Base-by-base conservation (phyloP, 345 rosid genomes). In the Diplotaxis tenuifolia region DNA sequence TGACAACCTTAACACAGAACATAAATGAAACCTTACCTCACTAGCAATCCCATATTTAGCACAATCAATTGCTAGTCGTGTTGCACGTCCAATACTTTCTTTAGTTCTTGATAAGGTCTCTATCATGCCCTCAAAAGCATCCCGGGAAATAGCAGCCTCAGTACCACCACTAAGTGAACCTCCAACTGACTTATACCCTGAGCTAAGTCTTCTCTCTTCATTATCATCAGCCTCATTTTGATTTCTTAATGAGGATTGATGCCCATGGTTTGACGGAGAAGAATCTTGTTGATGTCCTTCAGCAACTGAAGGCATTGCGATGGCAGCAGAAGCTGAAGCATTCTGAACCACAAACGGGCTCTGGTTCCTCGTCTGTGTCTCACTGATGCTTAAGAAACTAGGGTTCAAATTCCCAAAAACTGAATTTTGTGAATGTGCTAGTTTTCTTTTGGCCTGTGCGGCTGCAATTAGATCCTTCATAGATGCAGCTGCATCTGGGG, bases 51-150 rank as follows among this genome's bases (percentile, higher is more conserved):
- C 98, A 72, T 86, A 87, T 83, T 92, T 96, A 72, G 98, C 97
- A 86, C 99, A 96, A 69, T 96, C 99, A 64, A 96, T 86, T 50
- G 98, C 99, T 79, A 86, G 97, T 65, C 99, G 97, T 18, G 98
- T 92, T 42, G 98, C 98, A 65, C 98, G 98, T 61, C 98, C 99
- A 3, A 96, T 92, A 77, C 98, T 96, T 74, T 96, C 99, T 80
- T 87, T 92, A 20, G 99, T 92, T 85, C 99, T 89, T 14, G 98
- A 96, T 62, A 96, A 85, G 50, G 99, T 96, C 89, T 92, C 99
- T 76, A 92, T 78, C 99, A 96, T 96, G 72, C 98, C 99, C 84
- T 96, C 99, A 85, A 96, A 90, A 79, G 98, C 94, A 83, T 96
- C 99, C 36, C 98, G 91, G 59, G 98, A 87, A 81, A 92, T 96